These are phyloP conservation scores for Cryptosporidium viatorum DNA, from an alignment of 169 alveolate genomes.

Conservation along the genomic window DNA sequence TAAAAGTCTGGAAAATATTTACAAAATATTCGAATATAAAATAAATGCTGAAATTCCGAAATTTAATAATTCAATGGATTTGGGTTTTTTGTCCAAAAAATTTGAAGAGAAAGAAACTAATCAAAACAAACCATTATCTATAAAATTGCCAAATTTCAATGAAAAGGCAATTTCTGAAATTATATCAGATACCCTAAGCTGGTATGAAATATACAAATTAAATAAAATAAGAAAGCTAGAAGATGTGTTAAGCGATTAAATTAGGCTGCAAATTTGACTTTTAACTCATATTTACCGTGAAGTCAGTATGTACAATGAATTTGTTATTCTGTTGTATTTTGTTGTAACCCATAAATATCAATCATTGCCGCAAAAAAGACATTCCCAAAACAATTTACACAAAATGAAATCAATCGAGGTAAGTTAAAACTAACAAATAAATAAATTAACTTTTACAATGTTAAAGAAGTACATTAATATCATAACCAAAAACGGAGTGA, in stretches of 20 bases:
- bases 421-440: constrained; percentile 3
- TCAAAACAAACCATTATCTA: neutral
- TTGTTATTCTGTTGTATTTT: neutral
- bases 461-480: neutral
- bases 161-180: constrained; percentile 18
- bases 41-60: neutral
- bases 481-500: neutral
- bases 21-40: constrained; percentile 1
- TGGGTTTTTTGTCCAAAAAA: constrained; percentile 38
- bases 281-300: neutral
- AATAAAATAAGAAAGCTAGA: constrained; percentile 2
- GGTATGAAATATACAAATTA: constrained; percentile 43
- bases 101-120: neutral
- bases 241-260: neutral
- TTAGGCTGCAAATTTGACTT: too few species aligned
- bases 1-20: constrained; percentile 3
- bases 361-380: neutral
- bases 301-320: neutral
- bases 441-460: neutral
- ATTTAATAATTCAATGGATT: constrained; percentile 25
- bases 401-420: constrained; percentile 25
- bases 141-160: neutral
- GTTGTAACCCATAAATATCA: neutral
- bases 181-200: constrained; percentile 30
- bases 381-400: neutral